A percentile compares a stretch with the other conserved stretches of the same genome.
Conservation (phyloP, 106 monocot species). For the Amphibolis antarctica region DNA sequence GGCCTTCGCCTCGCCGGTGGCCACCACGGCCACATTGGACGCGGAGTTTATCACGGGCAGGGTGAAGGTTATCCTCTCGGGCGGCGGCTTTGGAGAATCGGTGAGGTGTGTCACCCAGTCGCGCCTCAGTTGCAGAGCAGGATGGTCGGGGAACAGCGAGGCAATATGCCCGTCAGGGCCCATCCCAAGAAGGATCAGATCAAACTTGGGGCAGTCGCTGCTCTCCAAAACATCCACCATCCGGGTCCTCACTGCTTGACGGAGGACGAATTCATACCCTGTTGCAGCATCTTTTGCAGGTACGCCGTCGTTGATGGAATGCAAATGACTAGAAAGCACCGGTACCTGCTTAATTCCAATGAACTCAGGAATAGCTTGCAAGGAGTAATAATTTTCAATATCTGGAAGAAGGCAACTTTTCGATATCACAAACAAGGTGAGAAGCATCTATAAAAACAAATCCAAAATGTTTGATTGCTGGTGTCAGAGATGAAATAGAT, state of each 20-base stretch:
- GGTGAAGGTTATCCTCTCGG: conserved; percentile 86
- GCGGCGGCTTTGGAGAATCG: conserved; percentile 59
- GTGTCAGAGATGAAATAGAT: too few relatives aligned
- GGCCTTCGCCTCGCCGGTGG: conserved; percentile 46
- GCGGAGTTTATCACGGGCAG: conserved; percentile 79
- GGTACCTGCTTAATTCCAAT: conserved; percentile 31
- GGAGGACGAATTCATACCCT: conserved; percentile 62
- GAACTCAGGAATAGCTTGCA: too few relatives aligned
- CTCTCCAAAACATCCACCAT: conserved; percentile 45
- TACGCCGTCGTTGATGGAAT: conserved; percentile 67
- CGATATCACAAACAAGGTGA: too few relatives aligned
- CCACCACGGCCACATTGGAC: conserved; percentile 55
- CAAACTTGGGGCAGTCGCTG: conserved; percentile 85
- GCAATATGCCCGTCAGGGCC: conserved; percentile 65
- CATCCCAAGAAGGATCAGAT: conserved; percentile 71
- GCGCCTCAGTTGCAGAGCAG: conserved; percentile 32
- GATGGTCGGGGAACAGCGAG: conserved; percentile 58
- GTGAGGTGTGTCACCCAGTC: conserved; percentile 82
- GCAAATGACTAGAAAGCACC: conserved; percentile 55
- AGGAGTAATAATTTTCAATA: too few relatives aligned
- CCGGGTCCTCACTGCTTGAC: conserved; percentile 65
- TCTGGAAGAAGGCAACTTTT: too few relatives aligned
- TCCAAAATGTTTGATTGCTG: too few relatives aligned
- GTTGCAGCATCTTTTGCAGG: conserved; percentile 61
- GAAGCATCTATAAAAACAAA: too few relatives aligned